These are phyloP conservation scores for Oryza glumipatula DNA, from an alignment of 176 grass and related monocot genomes.

Conservation along the genomic window DNA sequence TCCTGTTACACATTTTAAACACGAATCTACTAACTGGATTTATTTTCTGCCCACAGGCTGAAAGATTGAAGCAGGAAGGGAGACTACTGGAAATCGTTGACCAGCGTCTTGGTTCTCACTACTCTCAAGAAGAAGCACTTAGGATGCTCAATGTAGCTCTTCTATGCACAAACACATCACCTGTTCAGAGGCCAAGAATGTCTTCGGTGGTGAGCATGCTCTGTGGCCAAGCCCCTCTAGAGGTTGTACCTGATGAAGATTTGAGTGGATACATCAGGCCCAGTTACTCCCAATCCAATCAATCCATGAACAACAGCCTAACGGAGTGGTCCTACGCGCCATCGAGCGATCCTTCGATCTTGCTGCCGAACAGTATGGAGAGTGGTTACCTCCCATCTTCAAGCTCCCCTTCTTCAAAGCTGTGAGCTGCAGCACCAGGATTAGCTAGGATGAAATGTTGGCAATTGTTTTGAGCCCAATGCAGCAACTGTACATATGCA, in stretches of 20 bases:
- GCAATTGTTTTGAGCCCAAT: background rate
- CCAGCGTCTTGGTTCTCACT: slow-evolving; percentile 58
- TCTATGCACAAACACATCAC: slow-evolving; percentile 66
- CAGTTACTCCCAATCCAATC: background rate
- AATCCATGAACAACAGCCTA: slow-evolving; percentile 37
- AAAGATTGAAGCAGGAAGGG: slow-evolving; percentile 65
- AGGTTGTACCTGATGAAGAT: slow-evolving; percentile 43
- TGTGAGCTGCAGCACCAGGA: slow-evolving; percentile 17
- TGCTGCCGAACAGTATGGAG: slow-evolving; percentile 40
- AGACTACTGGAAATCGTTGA: slow-evolving; percentile 76
- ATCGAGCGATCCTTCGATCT: slow-evolving; percentile 51
- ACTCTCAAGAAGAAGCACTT: slow-evolving; percentile 62
- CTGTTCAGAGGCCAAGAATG: slow-evolving; percentile 69
- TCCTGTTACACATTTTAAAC: background rate
- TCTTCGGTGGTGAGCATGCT: slow-evolving; percentile 82
- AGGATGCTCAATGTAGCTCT: slow-evolving; percentile 64
- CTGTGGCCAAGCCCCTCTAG: slow-evolving; percentile 50
- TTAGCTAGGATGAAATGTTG: slow-evolving; percentile 17
- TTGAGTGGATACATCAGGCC: slow-evolving; percentile 27
- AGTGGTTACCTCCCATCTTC: slow-evolving; percentile 53
- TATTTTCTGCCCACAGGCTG: slow-evolving; percentile 49
- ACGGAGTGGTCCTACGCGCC: slow-evolving; percentile 30
- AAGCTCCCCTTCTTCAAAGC: slow-evolving; percentile 46
- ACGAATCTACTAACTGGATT: slow-evolving; percentile 12
- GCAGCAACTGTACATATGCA: slow-evolving; percentile 27